phyloP scores from a whole-genome alignment of 257 asterid genomes.

The Scutellaria baicalensis region DNA sequence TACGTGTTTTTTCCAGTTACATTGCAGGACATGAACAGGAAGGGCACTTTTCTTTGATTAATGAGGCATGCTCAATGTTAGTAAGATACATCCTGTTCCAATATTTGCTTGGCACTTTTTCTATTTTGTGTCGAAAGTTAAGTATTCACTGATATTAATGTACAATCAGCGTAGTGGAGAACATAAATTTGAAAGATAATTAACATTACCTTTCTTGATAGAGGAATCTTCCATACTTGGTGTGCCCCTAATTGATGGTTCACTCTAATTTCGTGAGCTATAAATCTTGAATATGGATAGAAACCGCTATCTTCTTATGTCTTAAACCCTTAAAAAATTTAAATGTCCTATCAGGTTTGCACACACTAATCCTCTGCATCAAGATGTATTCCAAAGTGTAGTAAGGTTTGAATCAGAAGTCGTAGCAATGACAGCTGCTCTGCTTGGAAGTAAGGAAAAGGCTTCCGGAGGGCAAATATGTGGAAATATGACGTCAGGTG shows the following conservation, averaged over 20 bases:
- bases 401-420: constrained; percentile 93
- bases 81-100: constrained; percentile 24
- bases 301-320: neutral
- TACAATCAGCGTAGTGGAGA: neutral
- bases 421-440: constrained; percentile 89
- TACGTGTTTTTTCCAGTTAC: constrained; percentile 45
- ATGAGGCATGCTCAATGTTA: constrained; percentile 97
- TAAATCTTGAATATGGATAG: neutral
- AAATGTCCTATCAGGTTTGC: constrained; percentile 64
- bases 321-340: neutral
- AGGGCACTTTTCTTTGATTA: constrained; percentile 90
- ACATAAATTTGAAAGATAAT: neutral
- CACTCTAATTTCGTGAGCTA: neutral
- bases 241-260: neutral
- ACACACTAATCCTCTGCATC: constrained; percentile 95
- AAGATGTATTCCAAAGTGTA: constrained; percentile 86
- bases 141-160: neutral
- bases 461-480: constrained; percentile 80
- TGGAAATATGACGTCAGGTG: constrained; percentile 99
- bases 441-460: constrained; percentile 86
- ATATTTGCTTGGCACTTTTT: neutral
- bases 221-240: neutral
- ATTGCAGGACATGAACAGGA: constrained; percentile 88
- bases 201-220: neutral
- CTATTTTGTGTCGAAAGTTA: neutral